phyloP scores from a whole-genome alignment of 441 rosid genomes.

The Adansonia rubrostipa region DNA sequence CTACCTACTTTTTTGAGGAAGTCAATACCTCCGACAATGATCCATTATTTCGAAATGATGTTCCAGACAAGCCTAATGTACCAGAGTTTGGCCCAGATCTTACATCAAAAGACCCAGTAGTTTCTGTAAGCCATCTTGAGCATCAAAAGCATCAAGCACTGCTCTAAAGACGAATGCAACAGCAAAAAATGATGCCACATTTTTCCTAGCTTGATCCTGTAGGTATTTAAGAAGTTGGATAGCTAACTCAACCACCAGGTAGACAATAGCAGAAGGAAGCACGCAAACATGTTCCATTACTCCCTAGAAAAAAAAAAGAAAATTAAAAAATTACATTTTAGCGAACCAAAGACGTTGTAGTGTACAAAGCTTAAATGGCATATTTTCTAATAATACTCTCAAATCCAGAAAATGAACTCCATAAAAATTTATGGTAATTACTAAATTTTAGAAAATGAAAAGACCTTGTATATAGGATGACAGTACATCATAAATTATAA shows the following conservation, averaged over 20 bases:
- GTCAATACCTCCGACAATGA: constrained; percentile 87
- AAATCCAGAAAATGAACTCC: background rate
- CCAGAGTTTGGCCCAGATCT: constrained; percentile 87
- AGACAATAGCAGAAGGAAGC: constrained; percentile 79
- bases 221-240: constrained; percentile 82
- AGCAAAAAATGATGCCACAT: constrained; percentile 91
- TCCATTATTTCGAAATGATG: constrained; percentile 71
- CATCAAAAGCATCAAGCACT: constrained; percentile 95
- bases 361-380: background rate
- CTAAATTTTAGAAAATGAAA: background rate
- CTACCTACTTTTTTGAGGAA: constrained; percentile 92
- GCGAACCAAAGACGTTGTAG: background rate
- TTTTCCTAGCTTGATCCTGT: constrained; percentile 91
- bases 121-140: constrained; percentile 87
- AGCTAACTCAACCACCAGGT: constrained; percentile 87
- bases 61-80: constrained; percentile 47
- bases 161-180: constrained; percentile 97
- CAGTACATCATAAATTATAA: constrained; percentile 25
- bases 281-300: constrained; percentile 99
- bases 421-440: background rate
- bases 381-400: background rate
- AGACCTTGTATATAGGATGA: constrained; percentile 18
- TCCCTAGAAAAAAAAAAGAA: constrained; percentile 54
- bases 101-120: constrained; percentile 74
- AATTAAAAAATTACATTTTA: too few relatives aligned